Percentiles rank a stretch among this genome's conserved stretches.
Evolutionary conservation across 805 yeast species (phyloP).

Genomic region (Saturnispora gosingensis): DNA sequence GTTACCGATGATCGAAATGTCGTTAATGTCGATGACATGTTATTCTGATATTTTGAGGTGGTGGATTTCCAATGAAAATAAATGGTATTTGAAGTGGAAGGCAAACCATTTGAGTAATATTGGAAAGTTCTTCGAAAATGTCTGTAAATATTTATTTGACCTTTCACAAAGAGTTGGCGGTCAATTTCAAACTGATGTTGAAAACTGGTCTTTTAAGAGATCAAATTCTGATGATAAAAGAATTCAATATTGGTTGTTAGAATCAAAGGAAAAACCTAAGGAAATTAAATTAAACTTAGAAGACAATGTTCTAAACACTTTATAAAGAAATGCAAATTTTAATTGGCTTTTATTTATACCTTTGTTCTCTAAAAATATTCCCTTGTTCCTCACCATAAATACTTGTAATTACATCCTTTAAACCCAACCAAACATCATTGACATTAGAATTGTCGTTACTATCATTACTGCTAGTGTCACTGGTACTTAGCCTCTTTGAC

Average conservation of each 20-base stretch:
- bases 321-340: neutral
- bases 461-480: neutral
- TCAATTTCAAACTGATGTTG: constrained; percentile 12
- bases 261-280: constrained; percentile 16
- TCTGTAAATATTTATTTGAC: constrained; percentile 34
- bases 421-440: constrained; percentile 27
- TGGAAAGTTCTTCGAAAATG: constrained; percentile 34
- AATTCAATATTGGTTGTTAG: constrained; percentile 14
- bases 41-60: constrained; percentile 41
- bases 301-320: constrained; percentile 1
- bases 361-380: constrained; percentile 18
- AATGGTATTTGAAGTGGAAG: constrained; percentile 5
- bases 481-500: constrained; percentile 13
- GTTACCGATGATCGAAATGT: constrained; percentile 43
- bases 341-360: neutral
- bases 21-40: constrained; percentile 32
- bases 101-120: constrained; percentile 6
- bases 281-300: constrained; percentile 3
- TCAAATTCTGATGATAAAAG: constrained; percentile 17
- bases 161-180: constrained; percentile 13
- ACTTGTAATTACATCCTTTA: constrained; percentile 45
- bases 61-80: constrained; percentile 20
- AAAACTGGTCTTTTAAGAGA: constrained; percentile 17
- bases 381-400: constrained; percentile 34
- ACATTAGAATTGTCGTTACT: neutral